These are phyloP conservation scores for Mucor saturninus DNA, from an alignment of 371 early-diverging fungal species.

Conservation along the genomic window DNA sequence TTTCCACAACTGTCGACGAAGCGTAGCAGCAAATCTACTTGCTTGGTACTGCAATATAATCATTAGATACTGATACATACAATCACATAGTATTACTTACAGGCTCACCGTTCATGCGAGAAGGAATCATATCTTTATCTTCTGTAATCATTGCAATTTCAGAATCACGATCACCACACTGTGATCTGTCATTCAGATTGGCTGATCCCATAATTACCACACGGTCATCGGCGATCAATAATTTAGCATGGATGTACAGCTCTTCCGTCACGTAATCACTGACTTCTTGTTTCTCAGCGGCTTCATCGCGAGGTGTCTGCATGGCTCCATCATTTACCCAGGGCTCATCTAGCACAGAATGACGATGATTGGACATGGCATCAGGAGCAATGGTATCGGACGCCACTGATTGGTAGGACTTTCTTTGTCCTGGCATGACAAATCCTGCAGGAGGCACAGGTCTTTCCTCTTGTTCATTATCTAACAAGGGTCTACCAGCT, in stretches of 20 bases:
- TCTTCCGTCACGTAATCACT: constrained; percentile 79
- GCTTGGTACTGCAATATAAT: constrained; percentile 54
- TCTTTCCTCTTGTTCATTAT: constrained; percentile 22
- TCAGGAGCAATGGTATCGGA: constrained; percentile 28
- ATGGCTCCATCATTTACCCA: constrained; percentile 29
- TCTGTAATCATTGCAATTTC: constrained; percentile 87
- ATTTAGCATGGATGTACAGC: constrained; percentile 90
- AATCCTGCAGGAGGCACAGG: constrained; percentile 27
- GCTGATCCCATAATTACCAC: constrained; percentile 88
- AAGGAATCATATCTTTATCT: constrained; percentile 71
- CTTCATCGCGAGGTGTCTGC: constrained; percentile 20
- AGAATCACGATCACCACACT: constrained; percentile 88
- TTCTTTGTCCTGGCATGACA: constrained; percentile 25
- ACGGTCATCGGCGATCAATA: constrained; percentile 90
- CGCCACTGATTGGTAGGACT: constrained; percentile 9
- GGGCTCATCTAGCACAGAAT: constrained; percentile 26
- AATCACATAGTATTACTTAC: constrained; percentile 36
- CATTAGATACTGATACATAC: background rate
- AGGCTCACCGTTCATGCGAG: constrained; percentile 74
- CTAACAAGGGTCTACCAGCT: constrained; percentile 5
- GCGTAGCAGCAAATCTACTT: constrained; percentile 68
- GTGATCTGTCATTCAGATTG: constrained; percentile 91
- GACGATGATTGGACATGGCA: constrained; percentile 30
- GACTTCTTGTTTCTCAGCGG: constrained; percentile 33
- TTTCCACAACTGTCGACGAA: constrained; percentile 80